Conservation (phyloP, 139 green algal species). For the Chlorella sorokiniana region DNA sequence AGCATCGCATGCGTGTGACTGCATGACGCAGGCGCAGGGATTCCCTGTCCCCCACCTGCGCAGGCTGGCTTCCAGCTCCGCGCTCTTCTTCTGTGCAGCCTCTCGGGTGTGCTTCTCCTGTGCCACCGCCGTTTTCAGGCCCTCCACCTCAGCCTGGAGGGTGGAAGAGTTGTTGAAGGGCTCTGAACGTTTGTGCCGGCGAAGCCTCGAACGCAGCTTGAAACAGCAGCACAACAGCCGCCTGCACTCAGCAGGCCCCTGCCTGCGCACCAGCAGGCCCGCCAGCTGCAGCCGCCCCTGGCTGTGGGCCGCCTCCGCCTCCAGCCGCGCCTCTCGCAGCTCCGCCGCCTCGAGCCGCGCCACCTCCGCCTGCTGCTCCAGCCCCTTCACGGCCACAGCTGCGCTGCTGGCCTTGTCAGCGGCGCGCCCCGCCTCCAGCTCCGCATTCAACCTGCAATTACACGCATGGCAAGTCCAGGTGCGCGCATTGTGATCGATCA, state of each 20-base stretch:
- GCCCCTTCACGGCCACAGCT: slow-evolving; percentile 17
- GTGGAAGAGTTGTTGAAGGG: neutral
- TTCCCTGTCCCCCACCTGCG: neutral
- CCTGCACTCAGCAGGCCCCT: neutral
- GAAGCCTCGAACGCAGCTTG: too few relatives aligned
- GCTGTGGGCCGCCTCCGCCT: slow-evolving; percentile 10
- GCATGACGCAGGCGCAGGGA: neutral
- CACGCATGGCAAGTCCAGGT: neutral
- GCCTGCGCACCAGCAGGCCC: slow-evolving; percentile 7
- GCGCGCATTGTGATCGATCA: neutral
- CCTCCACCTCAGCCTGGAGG: slow-evolving; percentile 20
- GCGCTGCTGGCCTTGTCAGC: slow-evolving; percentile 1
- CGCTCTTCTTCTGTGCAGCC: slow-evolving; percentile 15
- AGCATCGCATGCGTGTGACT: neutral
- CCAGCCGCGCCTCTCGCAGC: slow-evolving; percentile 20
- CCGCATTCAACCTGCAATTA: slow-evolving; percentile 30
- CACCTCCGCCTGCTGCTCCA: slow-evolving; percentile 28
- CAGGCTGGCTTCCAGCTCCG: slow-evolving; percentile 27
- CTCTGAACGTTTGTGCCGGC: neutral
- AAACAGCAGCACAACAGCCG: too few relatives aligned
- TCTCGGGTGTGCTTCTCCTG: slow-evolving; percentile 18
- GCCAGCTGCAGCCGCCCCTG: slow-evolving; percentile 19
- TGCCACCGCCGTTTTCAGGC: neutral
- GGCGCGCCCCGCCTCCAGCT: slow-evolving; percentile 14
- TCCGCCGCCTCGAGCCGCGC: slow-evolving; percentile 12